Conservation (phyloP, 2,329 filamentous ascomycete genomes). For the Colletotrichum orchidophilum region DNA sequence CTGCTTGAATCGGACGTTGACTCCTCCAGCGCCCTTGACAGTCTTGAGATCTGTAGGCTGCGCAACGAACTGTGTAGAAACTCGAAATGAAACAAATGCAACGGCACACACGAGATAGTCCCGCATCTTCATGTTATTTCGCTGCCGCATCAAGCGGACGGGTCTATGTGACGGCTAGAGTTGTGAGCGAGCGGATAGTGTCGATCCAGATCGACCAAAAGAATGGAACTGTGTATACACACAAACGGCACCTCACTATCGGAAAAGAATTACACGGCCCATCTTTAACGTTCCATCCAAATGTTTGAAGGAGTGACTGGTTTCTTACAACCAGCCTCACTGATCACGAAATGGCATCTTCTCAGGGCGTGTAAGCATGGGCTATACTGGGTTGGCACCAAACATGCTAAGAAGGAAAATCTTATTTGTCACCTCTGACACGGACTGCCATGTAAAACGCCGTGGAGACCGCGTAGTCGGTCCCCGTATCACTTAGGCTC, state of each 20-base stretch:
- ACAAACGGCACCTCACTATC: background rate
- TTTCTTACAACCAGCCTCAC: background rate
- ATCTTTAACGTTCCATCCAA: background rate
- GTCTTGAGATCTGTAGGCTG: slow-evolving; percentile 9
- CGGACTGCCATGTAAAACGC: background rate
- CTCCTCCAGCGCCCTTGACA: slow-evolving; percentile 1
- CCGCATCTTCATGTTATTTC: background rate
- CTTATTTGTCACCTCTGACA: background rate
- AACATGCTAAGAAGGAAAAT: background rate
- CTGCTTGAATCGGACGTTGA: slow-evolving; percentile 12
- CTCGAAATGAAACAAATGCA: background rate
- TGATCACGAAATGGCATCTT: background rate
- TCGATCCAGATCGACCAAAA: background rate
- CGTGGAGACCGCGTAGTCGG: background rate
- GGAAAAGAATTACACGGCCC: background rate
- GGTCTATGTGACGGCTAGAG: background rate
- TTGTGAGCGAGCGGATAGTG: background rate
- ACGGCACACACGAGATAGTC: background rate
- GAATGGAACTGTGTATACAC: background rate
- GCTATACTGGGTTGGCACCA: background rate
- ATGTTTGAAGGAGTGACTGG: background rate
- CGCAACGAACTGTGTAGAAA: slow-evolving; percentile 1
- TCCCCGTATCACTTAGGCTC: background rate
- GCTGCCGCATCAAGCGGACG: background rate
- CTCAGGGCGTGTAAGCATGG: background rate